phyloP scores from a whole-genome alignment of 495 filamentous ascomycete genomes.

The Podospora fimiseda region DNA sequence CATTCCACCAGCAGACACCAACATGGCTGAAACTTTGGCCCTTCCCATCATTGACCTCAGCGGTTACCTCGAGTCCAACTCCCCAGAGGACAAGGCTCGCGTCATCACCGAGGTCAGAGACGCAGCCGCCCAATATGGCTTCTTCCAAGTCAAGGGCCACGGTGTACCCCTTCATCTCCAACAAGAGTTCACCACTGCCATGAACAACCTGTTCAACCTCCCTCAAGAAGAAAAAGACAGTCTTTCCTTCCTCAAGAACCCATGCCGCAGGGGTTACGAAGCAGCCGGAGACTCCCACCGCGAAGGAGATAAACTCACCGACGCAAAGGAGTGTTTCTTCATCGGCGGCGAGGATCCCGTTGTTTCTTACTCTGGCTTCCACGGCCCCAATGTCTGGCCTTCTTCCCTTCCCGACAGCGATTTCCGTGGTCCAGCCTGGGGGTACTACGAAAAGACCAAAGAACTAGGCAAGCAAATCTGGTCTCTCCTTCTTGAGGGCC shows the following conservation, averaged over 20 bases:
- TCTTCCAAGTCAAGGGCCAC: conserved; percentile 46
- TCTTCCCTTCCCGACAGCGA: conserved; percentile 33
- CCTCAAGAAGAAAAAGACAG: conserved; percentile 31
- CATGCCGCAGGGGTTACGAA: conserved; percentile 36
- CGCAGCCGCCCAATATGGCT: conserved; percentile 37
- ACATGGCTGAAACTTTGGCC: background rate
- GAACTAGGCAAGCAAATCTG: conserved; percentile 30
- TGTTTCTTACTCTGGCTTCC: conserved; percentile 36
- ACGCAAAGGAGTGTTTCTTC: conserved; percentile 36
- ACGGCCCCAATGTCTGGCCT: background rate
- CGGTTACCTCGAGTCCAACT: conserved; percentile 10
- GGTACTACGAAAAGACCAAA: conserved; percentile 38
- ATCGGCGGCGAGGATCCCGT: conserved; percentile 41
- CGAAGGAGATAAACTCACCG: conserved; percentile 28
- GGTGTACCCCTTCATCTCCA: conserved; percentile 29
- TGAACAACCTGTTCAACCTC: conserved; percentile 26
- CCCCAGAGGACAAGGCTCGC: conserved; percentile 5
- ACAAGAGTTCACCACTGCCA: conserved; percentile 16
- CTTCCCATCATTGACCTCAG: conserved; percentile 18
- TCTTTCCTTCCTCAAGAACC: conserved; percentile 26
- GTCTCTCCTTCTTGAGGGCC: conserved; percentile 34
- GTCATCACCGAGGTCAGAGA: conserved; percentile 29
- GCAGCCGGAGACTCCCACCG: conserved; percentile 20
- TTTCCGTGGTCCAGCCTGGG: conserved; percentile 42
- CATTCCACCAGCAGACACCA: no score